Percentiles rank a stretch among this genome's conserved stretches.
Conservation (phyloP, 2,329 filamentous ascomycete genomes). For the Plenodomus biglobosus region DNA sequence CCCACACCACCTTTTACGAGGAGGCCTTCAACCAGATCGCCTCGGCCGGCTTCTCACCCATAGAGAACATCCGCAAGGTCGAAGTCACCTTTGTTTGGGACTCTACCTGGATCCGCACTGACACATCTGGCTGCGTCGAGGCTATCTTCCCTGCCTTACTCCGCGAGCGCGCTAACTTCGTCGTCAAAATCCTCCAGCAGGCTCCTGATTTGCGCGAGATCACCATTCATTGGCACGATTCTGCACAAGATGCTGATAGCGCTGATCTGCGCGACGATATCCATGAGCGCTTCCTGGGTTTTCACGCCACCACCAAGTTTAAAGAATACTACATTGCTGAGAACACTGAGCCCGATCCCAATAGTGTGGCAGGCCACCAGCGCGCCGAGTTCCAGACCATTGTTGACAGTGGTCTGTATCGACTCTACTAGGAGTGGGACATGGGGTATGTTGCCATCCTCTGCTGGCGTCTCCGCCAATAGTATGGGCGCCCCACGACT, state of each 20-base stretch:
- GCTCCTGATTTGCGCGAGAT: conserved; percentile 32
- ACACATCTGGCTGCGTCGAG: conserved; percentile 15
- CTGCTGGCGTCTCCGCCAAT: no score
- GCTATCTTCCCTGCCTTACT: conserved; percentile 34
- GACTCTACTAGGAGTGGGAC: conserved; percentile 16
- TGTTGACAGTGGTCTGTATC: conserved; percentile 18
- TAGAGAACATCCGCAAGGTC: conserved; percentile 38
- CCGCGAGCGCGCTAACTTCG: conserved; percentile 25
- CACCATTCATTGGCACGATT: conserved; percentile 39
- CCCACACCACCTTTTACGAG: conserved; percentile 39
- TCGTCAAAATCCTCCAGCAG: conserved; percentile 25
- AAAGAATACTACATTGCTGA: conserved; percentile 31
- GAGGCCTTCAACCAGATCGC: conserved; percentile 30
- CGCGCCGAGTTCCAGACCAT: conserved; percentile 37
- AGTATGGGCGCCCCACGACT: no score
- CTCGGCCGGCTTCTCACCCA: conserved; percentile 35
- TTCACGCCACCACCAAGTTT: conserved; percentile 25
- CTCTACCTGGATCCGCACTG: conserved; percentile 33
- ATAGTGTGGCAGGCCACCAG: conserved; percentile 29
- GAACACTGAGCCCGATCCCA: conserved; percentile 24
- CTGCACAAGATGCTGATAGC: conserved; percentile 26
- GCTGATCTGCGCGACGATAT: conserved; percentile 25
- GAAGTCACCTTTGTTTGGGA: conserved; percentile 40
- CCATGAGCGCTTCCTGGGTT: conserved; percentile 23
- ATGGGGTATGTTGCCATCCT: no score